Percentiles rank a stretch among this genome's conserved stretches.
Evolutionary conservation across 805 yeast genomes (phyloP).

Genomic region (Candida tallmaniae): DNA sequence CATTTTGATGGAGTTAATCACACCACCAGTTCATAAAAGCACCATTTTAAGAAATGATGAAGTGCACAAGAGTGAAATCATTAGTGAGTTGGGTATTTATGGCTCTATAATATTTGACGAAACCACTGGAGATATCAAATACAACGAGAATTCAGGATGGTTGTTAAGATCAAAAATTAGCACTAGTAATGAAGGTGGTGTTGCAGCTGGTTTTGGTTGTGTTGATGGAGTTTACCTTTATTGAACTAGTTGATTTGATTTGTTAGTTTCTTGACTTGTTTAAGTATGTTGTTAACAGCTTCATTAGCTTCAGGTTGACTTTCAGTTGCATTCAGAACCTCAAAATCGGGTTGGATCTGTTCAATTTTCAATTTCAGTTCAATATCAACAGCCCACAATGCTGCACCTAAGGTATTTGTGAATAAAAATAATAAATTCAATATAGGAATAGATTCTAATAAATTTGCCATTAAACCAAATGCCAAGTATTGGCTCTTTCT

Average conservation of each 20-base stretch:
- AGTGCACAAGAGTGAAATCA: constrained; percentile 63
- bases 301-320: not conserved
- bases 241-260: too few relatives aligned
- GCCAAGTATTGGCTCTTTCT: constrained; percentile 41
- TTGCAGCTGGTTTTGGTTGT: constrained; percentile 98
- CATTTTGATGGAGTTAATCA: constrained; percentile 88
- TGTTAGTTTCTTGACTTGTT: too few relatives aligned
- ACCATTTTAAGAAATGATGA: constrained; percentile 65
- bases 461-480: constrained; percentile 50
- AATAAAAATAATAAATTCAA: constrained; percentile 50
- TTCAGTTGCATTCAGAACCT: not conserved
- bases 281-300: too few relatives aligned
- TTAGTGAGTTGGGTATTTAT: constrained; percentile 89
- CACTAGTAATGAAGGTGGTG: constrained; percentile 94
- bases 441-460: constrained; percentile 53
- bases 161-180: constrained; percentile 84
- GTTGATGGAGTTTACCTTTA: constrained; percentile 76
- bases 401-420: constrained; percentile 60
- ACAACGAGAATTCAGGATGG: constrained; percentile 77
- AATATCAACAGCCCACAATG: constrained; percentile 54
- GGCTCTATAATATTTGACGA: constrained; percentile 80
- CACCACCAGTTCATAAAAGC: constrained; percentile 67
- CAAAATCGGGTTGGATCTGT: constrained; percentile 1
- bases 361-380: constrained; percentile 14
- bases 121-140: constrained; percentile 46